Percentiles rank a stretch among this genome's conserved stretches.
These are phyloP conservation scores for Kuraishia piskuri DNA, from an alignment of 805 yeast genomes.

Conservation along the genomic window DNA sequence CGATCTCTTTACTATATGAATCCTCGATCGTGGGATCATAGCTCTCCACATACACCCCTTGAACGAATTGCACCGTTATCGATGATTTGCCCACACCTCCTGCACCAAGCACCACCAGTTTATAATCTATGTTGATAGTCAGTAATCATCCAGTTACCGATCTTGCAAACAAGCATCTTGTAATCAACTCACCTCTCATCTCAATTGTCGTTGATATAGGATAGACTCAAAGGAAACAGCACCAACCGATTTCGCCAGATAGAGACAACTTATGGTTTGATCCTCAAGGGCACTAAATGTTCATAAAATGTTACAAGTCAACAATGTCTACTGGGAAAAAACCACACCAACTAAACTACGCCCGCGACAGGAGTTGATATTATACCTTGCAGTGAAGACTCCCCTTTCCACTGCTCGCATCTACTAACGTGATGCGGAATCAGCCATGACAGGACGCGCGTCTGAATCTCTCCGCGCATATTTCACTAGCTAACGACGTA, in stretches of 20 bases:
- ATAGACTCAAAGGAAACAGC: neutral
- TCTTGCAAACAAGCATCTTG: neutral
- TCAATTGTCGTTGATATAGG: neutral
- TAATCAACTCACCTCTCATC: neutral
- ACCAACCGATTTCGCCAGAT: neutral
- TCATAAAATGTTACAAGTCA: no score
- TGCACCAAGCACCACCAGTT: conserved; percentile 87
- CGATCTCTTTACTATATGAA: conserved; percentile 82
- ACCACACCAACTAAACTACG: no score
- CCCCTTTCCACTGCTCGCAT: neutral
- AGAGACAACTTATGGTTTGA: neutral
- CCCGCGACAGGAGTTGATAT: no score
- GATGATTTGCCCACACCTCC: conserved; percentile 98
- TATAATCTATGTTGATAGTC: conserved; percentile 47
- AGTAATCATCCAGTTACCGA: neutral
- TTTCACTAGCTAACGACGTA: neutral
- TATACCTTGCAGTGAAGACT: no score
- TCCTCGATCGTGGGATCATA: conserved; percentile 98
- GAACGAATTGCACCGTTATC: conserved; percentile 85
- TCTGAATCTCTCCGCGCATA: neutral
- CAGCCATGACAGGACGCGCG: neutral
- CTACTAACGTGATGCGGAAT: neutral
- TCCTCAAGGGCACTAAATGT: neutral
- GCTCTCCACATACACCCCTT: conserved; percentile 80
- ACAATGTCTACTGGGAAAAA: no score